Conservation (phyloP, 2,329 filamentous ascomycete genomes). For the Talaromyces atroroseus region DNA sequence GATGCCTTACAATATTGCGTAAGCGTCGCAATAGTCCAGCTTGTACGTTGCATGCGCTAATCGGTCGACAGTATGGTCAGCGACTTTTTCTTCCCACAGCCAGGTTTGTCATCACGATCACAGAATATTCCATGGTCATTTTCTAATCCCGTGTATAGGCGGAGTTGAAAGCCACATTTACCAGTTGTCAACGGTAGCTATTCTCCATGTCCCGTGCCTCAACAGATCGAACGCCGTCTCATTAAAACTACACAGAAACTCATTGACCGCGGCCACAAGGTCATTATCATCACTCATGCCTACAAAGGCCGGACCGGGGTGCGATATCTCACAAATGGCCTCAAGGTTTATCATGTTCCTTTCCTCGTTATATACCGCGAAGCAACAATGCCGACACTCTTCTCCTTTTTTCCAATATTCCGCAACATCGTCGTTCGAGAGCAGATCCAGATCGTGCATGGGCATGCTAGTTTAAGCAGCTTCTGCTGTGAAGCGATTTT, state of each 20-base stretch:
- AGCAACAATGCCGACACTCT: conserved; percentile 90
- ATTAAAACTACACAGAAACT: conserved; percentile 58
- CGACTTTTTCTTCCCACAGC: conserved; percentile 99
- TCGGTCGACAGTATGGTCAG: conserved; percentile 69
- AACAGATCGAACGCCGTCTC: conserved; percentile 8
- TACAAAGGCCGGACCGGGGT: conserved; percentile 88
- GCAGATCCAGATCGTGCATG: conserved; percentile 93
- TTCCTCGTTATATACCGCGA: conserved; percentile 95
- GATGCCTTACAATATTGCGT: conserved; percentile 69
- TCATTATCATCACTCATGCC: conserved; percentile 94
- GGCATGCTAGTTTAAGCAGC: conserved; percentile 89
- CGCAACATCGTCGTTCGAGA: conserved; percentile 93
- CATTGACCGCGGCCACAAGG: conserved; percentile 94
- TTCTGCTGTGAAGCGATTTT: conserved; percentile 92
- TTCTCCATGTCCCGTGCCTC: not conserved
- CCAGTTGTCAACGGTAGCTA: conserved; percentile 70
- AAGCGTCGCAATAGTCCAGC: conserved; percentile 24
- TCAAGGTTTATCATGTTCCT: conserved; percentile 97
- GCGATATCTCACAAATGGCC: conserved; percentile 90
- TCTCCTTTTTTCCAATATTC: conserved; percentile 97
- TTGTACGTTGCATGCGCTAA: conserved; percentile 18
- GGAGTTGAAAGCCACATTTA: conserved; percentile 98
- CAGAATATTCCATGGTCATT: conserved; percentile 21
- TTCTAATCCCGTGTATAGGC: conserved; percentile 40
- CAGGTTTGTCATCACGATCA: conserved; percentile 44